Conservation (phyloP, 2,329 filamentous ascomycete genomes). For the Apiospora arundinis region DNA sequence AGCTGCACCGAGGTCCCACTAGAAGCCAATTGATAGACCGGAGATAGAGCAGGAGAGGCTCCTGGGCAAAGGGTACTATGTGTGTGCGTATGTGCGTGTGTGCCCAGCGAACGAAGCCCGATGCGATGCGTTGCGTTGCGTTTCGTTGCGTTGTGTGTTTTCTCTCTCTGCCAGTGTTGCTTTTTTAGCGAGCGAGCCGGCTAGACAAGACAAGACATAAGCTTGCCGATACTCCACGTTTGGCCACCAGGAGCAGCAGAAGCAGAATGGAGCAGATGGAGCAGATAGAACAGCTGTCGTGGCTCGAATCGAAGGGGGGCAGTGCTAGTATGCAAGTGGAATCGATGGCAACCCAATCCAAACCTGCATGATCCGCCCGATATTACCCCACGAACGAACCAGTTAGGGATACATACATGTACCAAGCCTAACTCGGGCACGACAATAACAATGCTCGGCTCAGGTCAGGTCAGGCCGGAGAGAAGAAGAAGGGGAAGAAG, state of each 20-base stretch:
- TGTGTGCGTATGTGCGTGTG: not conserved
- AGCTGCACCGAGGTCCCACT: slow-evolving; percentile 26
- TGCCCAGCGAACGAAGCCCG: slow-evolving; percentile 11
- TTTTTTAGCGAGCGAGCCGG: slow-evolving; percentile 19
- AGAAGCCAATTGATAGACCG: slow-evolving; percentile 24
- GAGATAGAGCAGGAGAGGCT: not conserved
- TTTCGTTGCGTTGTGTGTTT: not conserved
- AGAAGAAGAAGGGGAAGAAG: not conserved
- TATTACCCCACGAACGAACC: slow-evolving; percentile 31
- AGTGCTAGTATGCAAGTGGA: slow-evolving; percentile 44
- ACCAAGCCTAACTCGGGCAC: slow-evolving; percentile 25
- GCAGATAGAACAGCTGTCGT: slow-evolving; percentile 39
- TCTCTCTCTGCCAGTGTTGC: not conserved
- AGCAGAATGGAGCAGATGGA: slow-evolving; percentile 26
- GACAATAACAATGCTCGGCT: not conserved
- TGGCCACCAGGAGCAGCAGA: slow-evolving; percentile 32
- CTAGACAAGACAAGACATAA: slow-evolving; percentile 12
- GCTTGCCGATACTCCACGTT: slow-evolving; percentile 36
- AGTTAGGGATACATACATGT: not conserved
- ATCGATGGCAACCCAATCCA: slow-evolving; percentile 43
- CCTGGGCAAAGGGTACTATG: not conserved
- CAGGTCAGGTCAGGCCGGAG: not conserved
- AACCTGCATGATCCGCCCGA: slow-evolving; percentile 35
- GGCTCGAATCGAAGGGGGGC: slow-evolving; percentile 44
- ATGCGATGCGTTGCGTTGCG: not conserved